Evolutionary conservation across 768 basidiomycete species (phyloP).

Genomic region (Chiua virens): DNA sequence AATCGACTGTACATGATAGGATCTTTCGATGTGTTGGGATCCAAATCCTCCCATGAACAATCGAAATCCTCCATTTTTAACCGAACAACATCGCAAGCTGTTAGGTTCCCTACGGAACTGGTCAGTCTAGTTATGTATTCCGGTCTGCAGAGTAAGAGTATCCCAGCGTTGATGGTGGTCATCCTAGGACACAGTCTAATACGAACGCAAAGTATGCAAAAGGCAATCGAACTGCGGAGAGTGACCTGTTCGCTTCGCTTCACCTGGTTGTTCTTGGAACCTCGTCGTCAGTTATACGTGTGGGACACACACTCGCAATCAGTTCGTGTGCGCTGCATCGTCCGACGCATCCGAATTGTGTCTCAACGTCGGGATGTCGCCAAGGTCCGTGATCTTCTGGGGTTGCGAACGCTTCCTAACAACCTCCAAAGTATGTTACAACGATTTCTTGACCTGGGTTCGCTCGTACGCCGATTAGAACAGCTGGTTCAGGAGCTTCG

Average conservation of each 20-base stretch:
- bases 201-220: conserved; percentile 39
- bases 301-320: conserved; percentile 60
- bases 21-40: conserved; percentile 65
- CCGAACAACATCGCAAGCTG: conserved; percentile 58
- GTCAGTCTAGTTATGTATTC: conserved; percentile 39
- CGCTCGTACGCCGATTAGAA: conserved; percentile 66
- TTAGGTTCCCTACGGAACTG: conserved; percentile 59
- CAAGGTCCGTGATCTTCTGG: conserved; percentile 44
- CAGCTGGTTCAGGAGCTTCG: conserved; percentile 47
- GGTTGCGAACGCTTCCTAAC: too few species aligned
- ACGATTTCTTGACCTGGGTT: conserved; percentile 70
- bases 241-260: conserved; percentile 53
- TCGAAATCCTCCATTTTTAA: conserved; percentile 57
- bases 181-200: conserved; percentile 49
- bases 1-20: conserved; percentile 33
- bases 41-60: conserved; percentile 36
- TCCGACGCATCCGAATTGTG: conserved; percentile 38
- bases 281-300: conserved; percentile 60
- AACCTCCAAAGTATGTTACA: conserved; percentile 45
- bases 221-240: conserved; percentile 45
- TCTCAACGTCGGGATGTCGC: conserved; percentile 53
- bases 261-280: conserved; percentile 61
- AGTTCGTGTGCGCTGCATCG: conserved; percentile 51
- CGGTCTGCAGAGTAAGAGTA: neutral
- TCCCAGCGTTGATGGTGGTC: conserved; percentile 3